phyloP scores from a whole-genome alignment of 805 yeast species.

The Zygoascus flipseniorum region DNA sequence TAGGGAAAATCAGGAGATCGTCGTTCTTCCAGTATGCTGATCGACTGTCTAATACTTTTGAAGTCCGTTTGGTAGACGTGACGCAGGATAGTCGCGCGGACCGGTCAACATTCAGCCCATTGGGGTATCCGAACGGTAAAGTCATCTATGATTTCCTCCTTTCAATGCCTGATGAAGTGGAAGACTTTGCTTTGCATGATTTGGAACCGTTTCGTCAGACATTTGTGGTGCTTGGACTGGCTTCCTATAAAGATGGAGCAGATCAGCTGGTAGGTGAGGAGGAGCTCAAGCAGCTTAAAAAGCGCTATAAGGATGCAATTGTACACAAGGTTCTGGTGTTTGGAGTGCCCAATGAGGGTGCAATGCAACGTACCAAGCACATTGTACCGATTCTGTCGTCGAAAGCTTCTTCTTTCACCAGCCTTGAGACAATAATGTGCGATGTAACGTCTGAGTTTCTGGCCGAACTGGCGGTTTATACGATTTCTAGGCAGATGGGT shows the following conservation, averaged over 20 bases:
- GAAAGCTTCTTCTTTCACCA: slow-evolving; percentile 27
- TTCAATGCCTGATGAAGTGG: slow-evolving; percentile 42
- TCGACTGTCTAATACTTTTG: slow-evolving; percentile 41
- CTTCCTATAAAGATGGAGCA: slow-evolving; percentile 22
- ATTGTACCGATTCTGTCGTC: slow-evolving; percentile 17
- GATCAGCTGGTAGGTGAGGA: slow-evolving; percentile 20
- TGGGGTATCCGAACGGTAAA: slow-evolving; percentile 72
- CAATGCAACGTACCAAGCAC: slow-evolving; percentile 7
- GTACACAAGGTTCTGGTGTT: slow-evolving; percentile 33
- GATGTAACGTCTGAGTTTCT: slow-evolving; percentile 62
- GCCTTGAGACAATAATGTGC: slow-evolving; percentile 59
- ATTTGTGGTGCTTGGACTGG: slow-evolving; percentile 41
- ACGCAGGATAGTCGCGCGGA: slow-evolving; percentile 49
- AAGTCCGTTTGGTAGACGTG: slow-evolving; percentile 68
- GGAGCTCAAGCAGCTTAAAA: slow-evolving; percentile 35
- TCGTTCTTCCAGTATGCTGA: slow-evolving; percentile 38
- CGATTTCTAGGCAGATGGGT: slow-evolving; percentile 66
- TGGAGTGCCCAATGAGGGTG: slow-evolving; percentile 23
- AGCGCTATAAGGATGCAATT: slow-evolving; percentile 39
- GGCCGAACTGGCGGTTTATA: slow-evolving; percentile 49
- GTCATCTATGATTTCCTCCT: slow-evolving; percentile 50
- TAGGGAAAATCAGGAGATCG: slow-evolving; percentile 38
- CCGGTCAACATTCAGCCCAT: slow-evolving; percentile 62
- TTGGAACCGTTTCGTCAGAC: slow-evolving; percentile 84
- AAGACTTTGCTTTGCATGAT: slow-evolving; percentile 60